These are phyloP conservation scores for Catenaria anguillulae DNA, from an alignment of 371 early-diverging fungal genomes.

Conservation along the genomic window DNA sequence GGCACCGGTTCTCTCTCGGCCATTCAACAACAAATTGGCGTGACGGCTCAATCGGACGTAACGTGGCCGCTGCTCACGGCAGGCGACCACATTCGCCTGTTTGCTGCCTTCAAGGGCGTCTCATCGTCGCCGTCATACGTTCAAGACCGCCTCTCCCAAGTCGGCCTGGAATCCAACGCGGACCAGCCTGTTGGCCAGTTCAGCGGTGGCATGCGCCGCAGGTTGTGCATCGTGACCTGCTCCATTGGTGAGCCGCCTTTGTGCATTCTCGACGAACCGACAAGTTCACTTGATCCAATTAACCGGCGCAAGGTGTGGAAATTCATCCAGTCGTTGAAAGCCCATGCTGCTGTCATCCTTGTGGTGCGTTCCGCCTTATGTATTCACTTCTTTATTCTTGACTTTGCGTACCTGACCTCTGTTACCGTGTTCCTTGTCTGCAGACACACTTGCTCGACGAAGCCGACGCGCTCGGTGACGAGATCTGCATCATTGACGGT, in stretches of 20 bases:
- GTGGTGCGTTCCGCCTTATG: too few relatives aligned
- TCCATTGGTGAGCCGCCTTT: background rate
- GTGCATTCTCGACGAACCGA: slow-evolving; percentile 10
- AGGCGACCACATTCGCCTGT: background rate
- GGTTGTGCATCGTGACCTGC: background rate
- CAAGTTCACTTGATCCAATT: slow-evolving; percentile 22
- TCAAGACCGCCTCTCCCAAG: background rate
- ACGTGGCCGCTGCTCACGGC: slow-evolving; percentile 21
- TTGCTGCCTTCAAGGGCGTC: background rate
- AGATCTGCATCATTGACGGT: slow-evolving; percentile 5
- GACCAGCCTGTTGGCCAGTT: background rate
- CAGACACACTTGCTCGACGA: slow-evolving; percentile 30
- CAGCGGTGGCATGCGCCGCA: slow-evolving; percentile 7
- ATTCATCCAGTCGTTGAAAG: slow-evolving; percentile 11
- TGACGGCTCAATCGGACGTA: slow-evolving; percentile 28
- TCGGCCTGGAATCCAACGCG: background rate
- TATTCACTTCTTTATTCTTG: too few relatives aligned
- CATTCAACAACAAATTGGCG: slow-evolving; percentile 22
- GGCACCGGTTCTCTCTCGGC: slow-evolving; percentile 12
- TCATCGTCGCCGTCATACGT: background rate
- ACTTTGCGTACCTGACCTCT: too few relatives aligned
- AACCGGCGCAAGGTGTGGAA: slow-evolving; percentile 19
- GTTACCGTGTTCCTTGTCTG: too few relatives aligned
- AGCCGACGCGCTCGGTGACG: slow-evolving; percentile 21
- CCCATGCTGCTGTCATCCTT: slow-evolving; percentile 16